phyloP scores from a whole-genome alignment of 2,329 filamentous ascomycete genomes.

The Aspergillus luchuensis region DNA sequence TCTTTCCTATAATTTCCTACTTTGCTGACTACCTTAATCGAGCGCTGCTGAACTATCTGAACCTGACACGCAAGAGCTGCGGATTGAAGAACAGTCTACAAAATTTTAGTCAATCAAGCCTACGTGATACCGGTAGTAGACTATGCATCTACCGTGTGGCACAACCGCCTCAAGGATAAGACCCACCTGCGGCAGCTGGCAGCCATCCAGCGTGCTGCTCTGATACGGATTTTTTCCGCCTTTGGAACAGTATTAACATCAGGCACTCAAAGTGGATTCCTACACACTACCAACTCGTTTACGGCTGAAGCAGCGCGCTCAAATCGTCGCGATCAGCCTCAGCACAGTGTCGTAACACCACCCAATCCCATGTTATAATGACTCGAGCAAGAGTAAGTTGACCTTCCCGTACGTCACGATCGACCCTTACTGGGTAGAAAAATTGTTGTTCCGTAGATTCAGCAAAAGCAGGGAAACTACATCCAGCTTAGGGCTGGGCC shows the following conservation, averaged over 20 bases:
- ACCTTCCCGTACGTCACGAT: no score
- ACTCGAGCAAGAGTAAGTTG: neutral
- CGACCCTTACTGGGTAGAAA: no score
- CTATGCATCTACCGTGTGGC: slow-evolving; percentile 28
- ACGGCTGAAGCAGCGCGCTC: slow-evolving; percentile 11
- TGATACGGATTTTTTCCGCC: slow-evolving; percentile 24
- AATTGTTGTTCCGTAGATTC: no score
- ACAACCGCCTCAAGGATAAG: slow-evolving; percentile 24
- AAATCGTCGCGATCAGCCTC: slow-evolving; percentile 15
- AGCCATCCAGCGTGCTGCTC: slow-evolving; percentile 21
- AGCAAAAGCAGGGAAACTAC: no score
- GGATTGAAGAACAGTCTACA: no score
- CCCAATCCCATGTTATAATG: slow-evolving; percentile 18
- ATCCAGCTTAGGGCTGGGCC: no score
- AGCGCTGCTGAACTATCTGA: no score
- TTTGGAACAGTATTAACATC: slow-evolving; percentile 22
- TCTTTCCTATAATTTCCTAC: no score
- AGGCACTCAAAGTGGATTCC: slow-evolving; percentile 22
- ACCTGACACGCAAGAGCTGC: no score
- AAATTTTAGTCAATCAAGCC: slow-evolving; percentile 22
- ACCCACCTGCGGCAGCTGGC: slow-evolving; percentile 19
- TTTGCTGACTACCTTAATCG: no score
- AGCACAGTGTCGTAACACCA: slow-evolving; percentile 19
- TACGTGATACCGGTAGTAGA: slow-evolving; percentile 25
- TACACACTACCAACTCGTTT: slow-evolving; percentile 18